Percentiles rank a stretch among this genome's conserved stretches.
Evolutionary conservation across 2,329 filamentous ascomycete species (phyloP).

Genomic region (Pseudocercospora cruenta): DNA sequence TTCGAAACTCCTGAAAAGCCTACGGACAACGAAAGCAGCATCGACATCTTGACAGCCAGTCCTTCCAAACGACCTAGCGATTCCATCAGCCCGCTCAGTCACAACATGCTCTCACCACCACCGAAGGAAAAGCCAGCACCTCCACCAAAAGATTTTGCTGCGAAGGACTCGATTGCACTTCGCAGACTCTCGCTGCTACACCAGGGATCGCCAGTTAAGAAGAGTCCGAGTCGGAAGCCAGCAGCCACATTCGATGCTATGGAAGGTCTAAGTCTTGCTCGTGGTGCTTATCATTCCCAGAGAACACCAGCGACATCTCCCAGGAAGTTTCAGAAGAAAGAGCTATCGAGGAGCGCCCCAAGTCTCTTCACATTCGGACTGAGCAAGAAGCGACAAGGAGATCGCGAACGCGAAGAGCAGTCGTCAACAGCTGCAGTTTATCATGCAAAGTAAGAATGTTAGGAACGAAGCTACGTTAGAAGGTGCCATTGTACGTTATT

Average conservation of each 20-base stretch:
- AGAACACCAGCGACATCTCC: background rate
- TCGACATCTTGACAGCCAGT: slow-evolving; percentile 16
- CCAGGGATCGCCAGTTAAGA: slow-evolving; percentile 3
- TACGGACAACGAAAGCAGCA: background rate
- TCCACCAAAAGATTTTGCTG: background rate
- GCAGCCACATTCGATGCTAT: slow-evolving; percentile 4
- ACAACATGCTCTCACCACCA: slow-evolving; percentile 5
- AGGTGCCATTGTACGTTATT: background rate
- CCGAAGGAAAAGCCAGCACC: slow-evolving; percentile 11
- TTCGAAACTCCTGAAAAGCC: background rate
- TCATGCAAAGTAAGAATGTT: background rate
- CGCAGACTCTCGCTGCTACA: slow-evolving; percentile 6
- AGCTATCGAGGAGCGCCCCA: background rate
- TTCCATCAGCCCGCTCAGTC: background rate
- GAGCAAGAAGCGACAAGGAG: slow-evolving; percentile 2
- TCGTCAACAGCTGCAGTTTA: background rate
- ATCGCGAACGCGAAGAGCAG: slow-evolving; percentile 4
- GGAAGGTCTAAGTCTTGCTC: background rate
- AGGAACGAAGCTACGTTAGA: too few relatives aligned
- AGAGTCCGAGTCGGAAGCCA: background rate
- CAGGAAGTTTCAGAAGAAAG: slow-evolving; percentile 2
- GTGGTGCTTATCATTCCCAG: background rate
- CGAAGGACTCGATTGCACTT: slow-evolving; percentile 16
- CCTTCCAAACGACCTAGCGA: slow-evolving; percentile 4
- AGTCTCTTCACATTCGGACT: slow-evolving; percentile 1